phyloP scores from a whole-genome alignment of 805 yeast species.

The Starmerella ratchasimensis region DNA sequence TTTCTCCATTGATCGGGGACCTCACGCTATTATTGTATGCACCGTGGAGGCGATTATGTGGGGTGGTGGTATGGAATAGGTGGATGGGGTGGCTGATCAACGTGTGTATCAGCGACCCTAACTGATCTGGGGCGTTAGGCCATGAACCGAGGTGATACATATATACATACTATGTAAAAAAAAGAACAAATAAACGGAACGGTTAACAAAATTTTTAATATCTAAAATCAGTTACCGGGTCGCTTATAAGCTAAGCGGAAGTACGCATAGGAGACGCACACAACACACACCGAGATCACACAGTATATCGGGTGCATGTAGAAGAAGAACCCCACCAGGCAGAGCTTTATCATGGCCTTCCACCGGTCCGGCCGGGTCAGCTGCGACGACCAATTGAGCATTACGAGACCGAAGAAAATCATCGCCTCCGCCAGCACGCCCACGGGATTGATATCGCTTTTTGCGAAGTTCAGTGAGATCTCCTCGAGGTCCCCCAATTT shows the following conservation, averaged over 20 bases:
- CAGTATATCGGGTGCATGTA: constrained; percentile 13
- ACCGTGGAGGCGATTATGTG: background rate
- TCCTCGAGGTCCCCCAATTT: constrained; percentile 2
- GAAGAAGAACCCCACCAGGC: constrained; percentile 9
- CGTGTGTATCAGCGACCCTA: too few relatives aligned
- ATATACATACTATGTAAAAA: too few relatives aligned
- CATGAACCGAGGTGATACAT: too few relatives aligned
- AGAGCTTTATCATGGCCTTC: constrained; percentile 5
- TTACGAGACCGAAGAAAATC: constrained; percentile 12
- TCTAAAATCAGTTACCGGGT: too few relatives aligned
- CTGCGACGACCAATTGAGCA: constrained; percentile 10
- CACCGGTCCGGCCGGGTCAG: constrained; percentile 6
- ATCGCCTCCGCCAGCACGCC: constrained; percentile 14
- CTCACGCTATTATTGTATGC: background rate
- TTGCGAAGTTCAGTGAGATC: constrained; percentile 4
- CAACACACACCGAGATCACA: background rate
- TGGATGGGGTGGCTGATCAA: too few relatives aligned
- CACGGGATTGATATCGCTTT: constrained; percentile 6
- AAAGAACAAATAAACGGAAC: too few relatives aligned
- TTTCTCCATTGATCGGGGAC: background rate
- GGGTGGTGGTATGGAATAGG: background rate
- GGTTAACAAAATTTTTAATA: too few relatives aligned
- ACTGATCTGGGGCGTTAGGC: too few relatives aligned
- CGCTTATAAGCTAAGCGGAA: background rate
- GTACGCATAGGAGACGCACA: constrained; percentile 6